phyloP scores from a whole-genome alignment of 345 rosid genomes.

The Raphanus raphanistrum region DNA sequence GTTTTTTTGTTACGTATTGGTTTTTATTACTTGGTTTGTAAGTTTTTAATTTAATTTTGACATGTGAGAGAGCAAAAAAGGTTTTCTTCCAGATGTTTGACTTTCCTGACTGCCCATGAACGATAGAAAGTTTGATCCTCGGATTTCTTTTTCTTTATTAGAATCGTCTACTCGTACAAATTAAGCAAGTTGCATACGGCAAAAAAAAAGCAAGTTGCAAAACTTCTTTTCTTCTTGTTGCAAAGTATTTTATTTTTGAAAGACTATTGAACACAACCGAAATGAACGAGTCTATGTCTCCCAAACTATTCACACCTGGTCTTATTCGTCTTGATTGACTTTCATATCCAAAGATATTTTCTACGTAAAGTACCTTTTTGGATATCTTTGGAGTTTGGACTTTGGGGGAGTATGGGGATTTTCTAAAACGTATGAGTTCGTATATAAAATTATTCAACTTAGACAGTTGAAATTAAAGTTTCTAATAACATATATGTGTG shows the following conservation, averaged over 20 bases:
- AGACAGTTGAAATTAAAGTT: not conserved
- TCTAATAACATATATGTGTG: too few species aligned
- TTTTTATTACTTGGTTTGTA: not conserved
- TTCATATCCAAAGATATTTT: not conserved
- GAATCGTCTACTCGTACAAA: not conserved
- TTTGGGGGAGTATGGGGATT: not conserved
- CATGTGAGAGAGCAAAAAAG: slow-evolving; percentile 1
- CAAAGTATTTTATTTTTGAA: not conserved
- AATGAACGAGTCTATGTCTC: not conserved
- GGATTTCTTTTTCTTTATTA: not conserved
- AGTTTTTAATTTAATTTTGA: not conserved
- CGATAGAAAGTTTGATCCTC: not conserved
- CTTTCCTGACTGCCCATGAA: slow-evolving; percentile 14
- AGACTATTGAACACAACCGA: not conserved
- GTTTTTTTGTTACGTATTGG: not conserved
- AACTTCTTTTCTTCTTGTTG: not conserved
- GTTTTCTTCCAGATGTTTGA: slow-evolving; percentile 29
- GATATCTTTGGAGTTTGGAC: not conserved
- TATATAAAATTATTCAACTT: not conserved
- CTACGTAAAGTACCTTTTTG: slow-evolving; percentile 29
- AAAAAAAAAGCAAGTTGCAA: not conserved
- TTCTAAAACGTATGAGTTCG: not conserved
- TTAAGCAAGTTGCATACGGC: slow-evolving; percentile 3
- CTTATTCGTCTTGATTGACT: slow-evolving; percentile 23
- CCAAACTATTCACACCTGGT: not conserved